Percentiles rank a stretch among this genome's conserved stretches.
Evolutionary conservation across 2,329 filamentous ascomycete genomes (phyloP).

Genomic region (Rhynchosporium agropyri): DNA sequence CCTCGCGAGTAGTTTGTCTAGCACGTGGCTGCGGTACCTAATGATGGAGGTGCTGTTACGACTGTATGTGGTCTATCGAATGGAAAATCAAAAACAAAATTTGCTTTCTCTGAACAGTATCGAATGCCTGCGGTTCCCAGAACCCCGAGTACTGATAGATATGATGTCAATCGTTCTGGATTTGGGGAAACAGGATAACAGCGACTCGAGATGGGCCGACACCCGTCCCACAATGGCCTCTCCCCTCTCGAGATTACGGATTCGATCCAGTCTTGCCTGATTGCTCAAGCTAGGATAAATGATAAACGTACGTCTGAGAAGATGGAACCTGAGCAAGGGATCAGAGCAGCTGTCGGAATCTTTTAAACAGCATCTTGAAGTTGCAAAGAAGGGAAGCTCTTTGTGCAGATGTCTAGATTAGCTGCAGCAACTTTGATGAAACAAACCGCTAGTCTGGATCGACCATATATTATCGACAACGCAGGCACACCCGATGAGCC

Average conservation of each 20-base stretch:
- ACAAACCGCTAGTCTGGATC: not conserved
- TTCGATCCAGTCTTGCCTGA: not conserved
- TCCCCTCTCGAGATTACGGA: not conserved
- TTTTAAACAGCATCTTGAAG: not conserved
- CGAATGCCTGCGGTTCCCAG: too few species aligned
- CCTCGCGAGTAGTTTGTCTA: not conserved
- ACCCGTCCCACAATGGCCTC: not conserved
- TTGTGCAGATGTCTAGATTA: not conserved
- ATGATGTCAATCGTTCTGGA: constrained; percentile 59
- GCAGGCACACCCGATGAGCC: not conserved
- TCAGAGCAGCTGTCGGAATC: not conserved
- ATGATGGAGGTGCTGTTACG: constrained; percentile 18
- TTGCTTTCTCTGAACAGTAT: too few species aligned
- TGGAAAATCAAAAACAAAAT: too few species aligned
- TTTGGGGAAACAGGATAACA: constrained; percentile 73
- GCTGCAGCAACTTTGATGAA: not conserved
- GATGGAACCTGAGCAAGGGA: not conserved
- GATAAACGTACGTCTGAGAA: not conserved
- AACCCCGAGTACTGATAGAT: constrained; percentile 36
- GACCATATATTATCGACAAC: not conserved
- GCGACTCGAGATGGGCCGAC: constrained; percentile 68
- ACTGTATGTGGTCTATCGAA: constrained; percentile 44
- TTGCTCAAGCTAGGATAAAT: not conserved
- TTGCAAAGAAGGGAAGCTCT: not conserved
- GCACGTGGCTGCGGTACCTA: not conserved